Conservation (phyloP, 345 rosid genomes). For the Pugionium dolabratum region DNA sequence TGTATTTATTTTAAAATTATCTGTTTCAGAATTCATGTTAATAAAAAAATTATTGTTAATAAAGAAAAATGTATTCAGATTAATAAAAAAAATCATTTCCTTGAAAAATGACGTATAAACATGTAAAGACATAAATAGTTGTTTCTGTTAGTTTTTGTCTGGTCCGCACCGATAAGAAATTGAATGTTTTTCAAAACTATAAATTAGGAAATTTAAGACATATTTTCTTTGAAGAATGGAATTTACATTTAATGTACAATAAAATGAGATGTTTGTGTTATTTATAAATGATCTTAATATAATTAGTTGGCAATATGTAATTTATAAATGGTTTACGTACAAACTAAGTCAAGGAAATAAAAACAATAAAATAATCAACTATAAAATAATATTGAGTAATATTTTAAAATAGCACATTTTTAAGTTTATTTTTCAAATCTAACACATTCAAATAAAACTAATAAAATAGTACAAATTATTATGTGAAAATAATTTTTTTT, state of each 20-base stretch:
- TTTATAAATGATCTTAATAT: neutral
- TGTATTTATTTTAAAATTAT: slow-evolving; percentile 14
- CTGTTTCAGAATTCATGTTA: slow-evolving; percentile 4
- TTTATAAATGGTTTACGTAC: neutral
- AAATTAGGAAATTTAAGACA: neutral
- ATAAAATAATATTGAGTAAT: too few species aligned
- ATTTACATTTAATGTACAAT: neutral
- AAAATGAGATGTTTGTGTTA: neutral
- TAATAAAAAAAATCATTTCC: too few species aligned
- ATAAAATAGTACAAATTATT: too few species aligned
- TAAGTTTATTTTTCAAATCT: too few species aligned
- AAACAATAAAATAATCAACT: neutral
- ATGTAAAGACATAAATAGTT: too few species aligned
- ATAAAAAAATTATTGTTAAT: too few species aligned
- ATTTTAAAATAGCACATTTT: too few species aligned
- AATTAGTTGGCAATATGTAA: neutral
- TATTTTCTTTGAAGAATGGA: neutral
- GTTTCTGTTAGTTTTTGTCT: too few species aligned
- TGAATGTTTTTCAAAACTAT: neutral
- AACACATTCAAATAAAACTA: too few species aligned
- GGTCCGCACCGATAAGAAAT: neutral
- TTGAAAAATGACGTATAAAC: too few species aligned
- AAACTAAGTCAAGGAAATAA: neutral
- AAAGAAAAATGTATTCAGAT: too few species aligned
- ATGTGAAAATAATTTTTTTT: too few species aligned